Evolutionary conservation across 345 rosid species (phyloP), one percentile per base, ranked within the genome.

Genomic region (Hirschfeldia incana): DNA sequence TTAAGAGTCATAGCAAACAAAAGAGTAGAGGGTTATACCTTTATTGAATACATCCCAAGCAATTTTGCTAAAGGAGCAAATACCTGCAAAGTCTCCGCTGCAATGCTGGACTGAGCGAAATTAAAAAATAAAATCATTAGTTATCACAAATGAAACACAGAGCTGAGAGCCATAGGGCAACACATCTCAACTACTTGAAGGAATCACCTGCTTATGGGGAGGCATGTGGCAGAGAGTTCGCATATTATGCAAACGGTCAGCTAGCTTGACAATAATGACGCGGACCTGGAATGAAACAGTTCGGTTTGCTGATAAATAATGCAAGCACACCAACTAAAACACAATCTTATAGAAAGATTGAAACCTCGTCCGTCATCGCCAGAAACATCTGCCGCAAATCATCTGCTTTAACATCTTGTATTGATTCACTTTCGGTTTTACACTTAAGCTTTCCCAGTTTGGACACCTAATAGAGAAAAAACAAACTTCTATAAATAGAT

Each of bases 361-460:
- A 74, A 72, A 93, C 99, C 96, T 95, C 99, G 72, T 91, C 98
- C 36, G 99, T 95, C 99, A 92, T 95, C 1, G 99, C 91, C 64
- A 95, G 82, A 86, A 95, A 91, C 99, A 95, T 95, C 88, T 95
- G 99, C 67, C 94, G 87, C 76, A 95, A 89, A 81, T 95, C 99
- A 89, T 95, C 96, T 82, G 99, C 99, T 87, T 95, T 92, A 21
- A 92, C 99, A 82, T 95, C 99, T 87, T 95, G 96, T 65, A 86
- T 94, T 6, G 93, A 84, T 79, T 86, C 83, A 70, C 68, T 86
- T 79, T 95, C 89, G 34, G 87, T 87, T 85, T 91, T 86, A 89
- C 88, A 91, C 81, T 95, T 95, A 72, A 92, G 74, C 82, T 95
- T 95, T 68, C 99, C 99, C 67, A 95, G 86, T 83, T 95, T 95